These are phyloP conservation scores for Solanum hybrid DNA, from an alignment of 305 asterid genomes.

Conservation along the genomic window DNA sequence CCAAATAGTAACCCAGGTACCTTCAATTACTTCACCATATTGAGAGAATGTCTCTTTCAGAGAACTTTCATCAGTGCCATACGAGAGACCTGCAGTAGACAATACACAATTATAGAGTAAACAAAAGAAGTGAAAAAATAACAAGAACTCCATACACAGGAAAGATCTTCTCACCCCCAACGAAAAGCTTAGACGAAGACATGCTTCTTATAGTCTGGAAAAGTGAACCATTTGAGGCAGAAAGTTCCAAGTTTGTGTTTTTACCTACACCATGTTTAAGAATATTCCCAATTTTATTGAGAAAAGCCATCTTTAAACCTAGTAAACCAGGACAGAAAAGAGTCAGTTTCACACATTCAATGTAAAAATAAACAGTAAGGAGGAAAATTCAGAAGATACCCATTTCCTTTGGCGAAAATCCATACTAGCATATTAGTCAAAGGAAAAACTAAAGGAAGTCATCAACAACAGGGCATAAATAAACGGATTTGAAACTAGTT, in stretches of 20 bases:
- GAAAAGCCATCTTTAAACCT: constrained; percentile 65
- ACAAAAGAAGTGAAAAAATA: background rate
- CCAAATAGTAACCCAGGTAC: constrained; percentile 18
- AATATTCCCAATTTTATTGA: constrained; percentile 53
- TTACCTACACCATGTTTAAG: constrained; percentile 46
- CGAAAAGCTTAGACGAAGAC: constrained; percentile 77
- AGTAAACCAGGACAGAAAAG: background rate
- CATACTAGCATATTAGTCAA: background rate
- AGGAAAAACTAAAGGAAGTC: background rate
- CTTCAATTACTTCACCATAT: constrained; percentile 76
- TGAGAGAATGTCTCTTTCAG: constrained; percentile 68
- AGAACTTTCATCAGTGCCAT: constrained; percentile 58
- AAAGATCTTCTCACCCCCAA: constrained; percentile 57
- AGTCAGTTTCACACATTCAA: background rate
- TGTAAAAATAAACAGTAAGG: background rate
- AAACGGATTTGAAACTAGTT: background rate
- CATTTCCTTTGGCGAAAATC: background rate
- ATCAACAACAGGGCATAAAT: background rate
- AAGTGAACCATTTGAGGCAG: constrained; percentile 38
- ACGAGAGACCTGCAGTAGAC: constrained; percentile 58
- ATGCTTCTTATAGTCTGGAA: constrained; percentile 77
- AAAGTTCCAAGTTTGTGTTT: constrained; percentile 30
- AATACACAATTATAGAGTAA: background rate
- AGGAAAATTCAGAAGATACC: background rate
- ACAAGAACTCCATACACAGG: background rate